A percentile compares a stretch with the other conserved stretches of the same genome.
Conservation (phyloP, 1,284 basidiomycete genomes). For the Ceratobasidium sp. region DNA sequence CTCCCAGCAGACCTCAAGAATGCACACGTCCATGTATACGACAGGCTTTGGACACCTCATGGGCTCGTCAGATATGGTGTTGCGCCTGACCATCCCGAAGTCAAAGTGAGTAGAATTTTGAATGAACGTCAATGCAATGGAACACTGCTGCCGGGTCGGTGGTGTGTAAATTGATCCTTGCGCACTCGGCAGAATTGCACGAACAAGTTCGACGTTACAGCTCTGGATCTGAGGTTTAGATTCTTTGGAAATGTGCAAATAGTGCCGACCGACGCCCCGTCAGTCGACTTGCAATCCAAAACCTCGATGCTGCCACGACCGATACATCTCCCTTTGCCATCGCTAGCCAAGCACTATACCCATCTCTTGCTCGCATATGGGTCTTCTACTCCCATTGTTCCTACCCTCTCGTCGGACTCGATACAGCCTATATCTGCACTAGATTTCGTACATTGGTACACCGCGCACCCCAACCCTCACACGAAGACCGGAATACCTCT, state of each 20-base stretch:
- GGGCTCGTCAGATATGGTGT: slow-evolving; percentile 97
- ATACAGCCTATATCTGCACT: slow-evolving; percentile 81
- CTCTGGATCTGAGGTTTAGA: slow-evolving; percentile 78
- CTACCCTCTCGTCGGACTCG: slow-evolving; percentile 63
- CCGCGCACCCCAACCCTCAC: slow-evolving; percentile 79
- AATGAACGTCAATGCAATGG: background rate
- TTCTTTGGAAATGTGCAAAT: slow-evolving; percentile 96
- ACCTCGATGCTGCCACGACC: slow-evolving; percentile 60
- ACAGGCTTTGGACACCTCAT: slow-evolving; percentile 93
- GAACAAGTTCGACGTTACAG: slow-evolving; percentile 89
- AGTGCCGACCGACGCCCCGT: slow-evolving; percentile 52
- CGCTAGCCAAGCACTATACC: slow-evolving; percentile 71
- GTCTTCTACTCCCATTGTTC: slow-evolving; percentile 73
- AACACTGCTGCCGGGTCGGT: slow-evolving; percentile 6
- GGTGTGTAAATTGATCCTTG: slow-evolving; percentile 17
- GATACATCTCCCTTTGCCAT: slow-evolving; percentile 67
- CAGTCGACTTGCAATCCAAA: background rate
- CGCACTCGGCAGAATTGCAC: slow-evolving; percentile 85
- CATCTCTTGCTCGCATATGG: slow-evolving; percentile 87
- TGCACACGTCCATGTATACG: slow-evolving; percentile 87
- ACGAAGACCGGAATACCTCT: slow-evolving; percentile 60
- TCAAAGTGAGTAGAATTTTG: slow-evolving; percentile 76
- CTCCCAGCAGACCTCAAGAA: slow-evolving; percentile 62
- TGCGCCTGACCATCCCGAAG: slow-evolving; percentile 98
- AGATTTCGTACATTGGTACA: slow-evolving; percentile 97